Percentiles rank a stretch among this genome's conserved stretches.
phyloP scores from a whole-genome alignment of 495 filamentous ascomycete genomes.

The Hypoxylon subgilvum region DNA sequence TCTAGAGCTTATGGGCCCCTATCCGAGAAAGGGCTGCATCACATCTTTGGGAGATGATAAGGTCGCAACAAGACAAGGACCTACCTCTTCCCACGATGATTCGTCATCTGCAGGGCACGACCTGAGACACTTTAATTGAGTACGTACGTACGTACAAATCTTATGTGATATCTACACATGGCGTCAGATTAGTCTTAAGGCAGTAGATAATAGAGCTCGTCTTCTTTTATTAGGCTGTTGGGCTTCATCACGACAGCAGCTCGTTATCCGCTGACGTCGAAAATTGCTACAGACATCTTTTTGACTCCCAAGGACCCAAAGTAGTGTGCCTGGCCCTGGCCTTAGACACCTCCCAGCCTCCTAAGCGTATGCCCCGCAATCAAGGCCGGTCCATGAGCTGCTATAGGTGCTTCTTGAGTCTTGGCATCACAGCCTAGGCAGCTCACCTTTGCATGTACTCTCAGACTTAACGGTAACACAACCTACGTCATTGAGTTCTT shows the following conservation, averaged over 20 bases:
- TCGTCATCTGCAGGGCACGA: constrained; percentile 28
- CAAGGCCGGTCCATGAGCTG: constrained; percentile 7
- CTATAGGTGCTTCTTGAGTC: constrained; percentile 9
- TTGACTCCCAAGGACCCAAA: no score
- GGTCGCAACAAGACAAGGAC: constrained; percentile 19
- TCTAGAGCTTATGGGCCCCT: constrained; percentile 6
- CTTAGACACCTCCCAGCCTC: background rate
- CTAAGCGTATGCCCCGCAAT: constrained; percentile 29
- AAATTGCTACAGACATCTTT: no score
- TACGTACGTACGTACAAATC: no score
- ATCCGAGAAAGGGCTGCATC: constrained; percentile 20
- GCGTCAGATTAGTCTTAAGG: constrained; percentile 5
- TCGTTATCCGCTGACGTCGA: no score
- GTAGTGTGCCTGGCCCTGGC: no score
- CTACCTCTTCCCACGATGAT: constrained; percentile 6
- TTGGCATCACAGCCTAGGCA: constrained; percentile 18
- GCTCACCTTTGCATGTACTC: constrained; percentile 2
- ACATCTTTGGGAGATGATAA: constrained; percentile 34
- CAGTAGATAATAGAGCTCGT: no score
- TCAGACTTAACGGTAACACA: constrained; percentile 14
- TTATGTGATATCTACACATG: constrained; percentile 24
- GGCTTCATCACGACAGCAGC: no score
- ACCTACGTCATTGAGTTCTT: constrained; percentile 32
- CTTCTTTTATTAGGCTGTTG: no score
- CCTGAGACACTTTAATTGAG: constrained; percentile 11